A percentile compares a stretch with the other conserved stretches of the same genome.
phyloP scores from a whole-genome alignment of 2,329 filamentous ascomycete species.

The Dothideomycetidae sp. region DNA sequence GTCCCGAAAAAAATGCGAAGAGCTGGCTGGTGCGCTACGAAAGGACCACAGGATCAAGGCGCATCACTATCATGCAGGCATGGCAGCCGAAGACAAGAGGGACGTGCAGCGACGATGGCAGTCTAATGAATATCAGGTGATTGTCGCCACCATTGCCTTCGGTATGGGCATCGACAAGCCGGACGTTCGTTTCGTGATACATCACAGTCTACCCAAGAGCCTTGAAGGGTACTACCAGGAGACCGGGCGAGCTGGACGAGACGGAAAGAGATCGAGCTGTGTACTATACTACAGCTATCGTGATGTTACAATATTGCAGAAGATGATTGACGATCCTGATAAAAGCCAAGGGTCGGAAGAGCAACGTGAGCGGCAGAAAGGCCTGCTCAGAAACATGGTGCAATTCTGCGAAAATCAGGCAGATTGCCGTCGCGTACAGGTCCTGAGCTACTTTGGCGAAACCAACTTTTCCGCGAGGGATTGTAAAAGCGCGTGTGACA shows the following conservation, averaged over 20 bases:
- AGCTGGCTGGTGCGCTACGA: slow-evolving; percentile 55
- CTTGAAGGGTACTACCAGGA: slow-evolving; percentile 98
- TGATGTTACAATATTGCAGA: slow-evolving; percentile 59
- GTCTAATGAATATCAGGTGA: slow-evolving; percentile 61
- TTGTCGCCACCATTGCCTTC: slow-evolving; percentile 96
- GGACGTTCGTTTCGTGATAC: slow-evolving; percentile 91
- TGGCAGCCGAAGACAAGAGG: slow-evolving; percentile 53
- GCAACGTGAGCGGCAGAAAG: slow-evolving; percentile 69
- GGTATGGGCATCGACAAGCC: slow-evolving; percentile 99
- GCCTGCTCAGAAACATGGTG: slow-evolving; percentile 74
- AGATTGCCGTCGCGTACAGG: slow-evolving; percentile 75
- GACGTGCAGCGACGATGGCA: slow-evolving; percentile 74
- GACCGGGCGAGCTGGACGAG: slow-evolving; percentile 84
- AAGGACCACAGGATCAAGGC: slow-evolving; percentile 53
- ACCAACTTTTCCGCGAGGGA: slow-evolving; percentile 52
- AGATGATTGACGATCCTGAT: slow-evolving; percentile 57
- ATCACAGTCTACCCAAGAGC: slow-evolving; percentile 84
- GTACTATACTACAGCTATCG: slow-evolving; percentile 77
- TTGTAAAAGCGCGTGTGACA: slow-evolving; percentile 72
- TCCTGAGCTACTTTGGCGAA: slow-evolving; percentile 91
- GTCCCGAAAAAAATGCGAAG: slow-evolving; percentile 69
- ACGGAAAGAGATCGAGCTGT: slow-evolving; percentile 75
- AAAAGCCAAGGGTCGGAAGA: slow-evolving; percentile 54
- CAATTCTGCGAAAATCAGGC: slow-evolving; percentile 80
- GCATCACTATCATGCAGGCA: slow-evolving; percentile 71